These are phyloP conservation scores for Agrocybe pediades DNA, from an alignment of 768 basidiomycete species.

Conservation along the genomic window DNA sequence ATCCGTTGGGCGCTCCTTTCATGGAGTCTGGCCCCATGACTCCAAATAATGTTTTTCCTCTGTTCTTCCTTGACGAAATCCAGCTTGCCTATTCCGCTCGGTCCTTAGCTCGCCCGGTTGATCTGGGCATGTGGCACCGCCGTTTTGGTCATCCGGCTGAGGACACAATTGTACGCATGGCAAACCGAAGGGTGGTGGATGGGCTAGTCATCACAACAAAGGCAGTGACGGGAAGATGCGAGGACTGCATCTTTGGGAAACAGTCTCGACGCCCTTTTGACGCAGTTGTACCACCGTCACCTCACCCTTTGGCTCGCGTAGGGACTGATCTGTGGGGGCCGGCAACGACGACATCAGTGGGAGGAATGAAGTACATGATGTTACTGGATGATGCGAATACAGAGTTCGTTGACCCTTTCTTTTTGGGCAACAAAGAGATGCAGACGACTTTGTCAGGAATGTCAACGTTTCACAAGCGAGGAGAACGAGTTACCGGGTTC, in stretches of 20 bases:
- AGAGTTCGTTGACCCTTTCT: conserved; percentile 11
- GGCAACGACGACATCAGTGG: conserved; percentile 9
- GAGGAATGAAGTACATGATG: conserved; percentile 28
- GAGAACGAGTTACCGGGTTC: conserved; percentile 7
- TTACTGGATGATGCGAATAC: conserved; percentile 21
- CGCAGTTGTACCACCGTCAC: conserved; percentile 14
- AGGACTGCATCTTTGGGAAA: conserved; percentile 29
- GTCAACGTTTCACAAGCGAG: not conserved
- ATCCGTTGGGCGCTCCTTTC: not conserved
- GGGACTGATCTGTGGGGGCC: conserved; percentile 32
- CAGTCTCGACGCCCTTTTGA: conserved; percentile 23
- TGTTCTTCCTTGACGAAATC: not conserved
- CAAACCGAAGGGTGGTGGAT: conserved; percentile 16
- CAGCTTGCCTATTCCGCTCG: conserved; percentile 6
- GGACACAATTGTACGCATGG: conserved; percentile 11
- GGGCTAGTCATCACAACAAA: conserved; percentile 20
- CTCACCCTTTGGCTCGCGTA: conserved; percentile 13
- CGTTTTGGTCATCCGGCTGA: conserved; percentile 24
- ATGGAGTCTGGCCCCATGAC: not conserved
- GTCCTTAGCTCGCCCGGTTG: conserved; percentile 8
- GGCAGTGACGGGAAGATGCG: conserved; percentile 12
- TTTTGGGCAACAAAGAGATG: conserved; percentile 24
- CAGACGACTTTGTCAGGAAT: conserved; percentile 10
- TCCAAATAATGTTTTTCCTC: not conserved
- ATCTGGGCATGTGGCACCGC: conserved; percentile 27